Base-by-base conservation (phyloP, 2,329 filamentous ascomycete species). In the Amauroascus niger region DNA sequence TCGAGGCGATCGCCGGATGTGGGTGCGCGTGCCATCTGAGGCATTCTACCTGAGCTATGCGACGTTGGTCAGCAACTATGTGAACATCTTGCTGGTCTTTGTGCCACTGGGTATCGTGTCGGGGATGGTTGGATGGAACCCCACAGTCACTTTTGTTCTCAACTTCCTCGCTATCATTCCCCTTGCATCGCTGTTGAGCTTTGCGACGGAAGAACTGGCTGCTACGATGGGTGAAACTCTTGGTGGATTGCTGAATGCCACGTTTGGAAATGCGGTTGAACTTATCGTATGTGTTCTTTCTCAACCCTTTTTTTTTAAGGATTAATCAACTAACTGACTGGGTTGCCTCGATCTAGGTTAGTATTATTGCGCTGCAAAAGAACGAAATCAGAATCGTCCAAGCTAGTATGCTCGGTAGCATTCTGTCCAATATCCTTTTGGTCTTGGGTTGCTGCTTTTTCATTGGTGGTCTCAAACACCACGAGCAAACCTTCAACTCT, bases 341-440 rank as follows among this genome's bases (percentile, higher is more conserved):
- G 6, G 7, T 30, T 32, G 32, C 5, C 32, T 20, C 32, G 45
- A 48, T 49, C n/a, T 65, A 91, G 87, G 87, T 95, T 66, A 95
- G 88, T 68, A 91, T 97, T 62, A 86, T 97, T 59, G 93, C 93
- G 16, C 79, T 98, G 44, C 81, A 77, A 60, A 82, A 93, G 62
- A 82, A 83, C 58, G 86, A 97, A 72, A 94, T 96, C 65, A 84
- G 91, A 63, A 90, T 97, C 60, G 91, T 97, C n/a, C 93, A 97
- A 73, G 86, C 91, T 18, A 95, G 88, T 59, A 97, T 97, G 90
- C 82, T 97, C 32, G 91, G 93, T 46, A 94, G 87, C 64, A 95
- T 97, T 62, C 77, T 97, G 37, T 96, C 91, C 60, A 97, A 97
- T 70, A 84, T 96, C 59, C 79, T 97, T 6, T 81, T 97, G 20